Evolutionary conservation across 805 yeast species (phyloP).

Genomic region (Spencermartinsiella europaea): DNA sequence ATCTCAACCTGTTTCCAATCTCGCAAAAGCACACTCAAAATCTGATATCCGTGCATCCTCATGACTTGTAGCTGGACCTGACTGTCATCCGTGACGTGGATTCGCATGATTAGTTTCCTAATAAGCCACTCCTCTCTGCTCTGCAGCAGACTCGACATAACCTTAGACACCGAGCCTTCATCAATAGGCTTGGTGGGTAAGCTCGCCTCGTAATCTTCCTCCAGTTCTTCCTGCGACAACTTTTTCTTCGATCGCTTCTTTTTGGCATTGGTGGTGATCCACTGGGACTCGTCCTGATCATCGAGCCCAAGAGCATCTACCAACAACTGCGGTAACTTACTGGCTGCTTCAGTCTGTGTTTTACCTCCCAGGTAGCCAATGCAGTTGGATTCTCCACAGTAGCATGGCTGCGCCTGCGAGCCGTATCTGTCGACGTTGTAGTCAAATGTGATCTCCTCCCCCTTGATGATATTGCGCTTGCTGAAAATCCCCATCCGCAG

Average conservation of each 20-base stretch:
- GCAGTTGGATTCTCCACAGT: constrained; percentile 91
- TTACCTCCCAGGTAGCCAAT: constrained; percentile 93
- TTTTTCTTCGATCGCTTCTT: constrained; percentile 39
- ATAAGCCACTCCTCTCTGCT: constrained; percentile 63
- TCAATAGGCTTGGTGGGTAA: constrained; percentile 49
- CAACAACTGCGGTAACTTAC: constrained; percentile 72
- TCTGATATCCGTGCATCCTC: constrained; percentile 81
- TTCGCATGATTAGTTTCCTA: constrained; percentile 61
- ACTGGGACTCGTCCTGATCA: constrained; percentile 55
- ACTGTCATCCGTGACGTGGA: constrained; percentile 48
- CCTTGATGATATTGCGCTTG: constrained; percentile 58
- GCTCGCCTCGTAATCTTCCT: constrained; percentile 54
- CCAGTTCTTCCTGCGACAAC: constrained; percentile 34
- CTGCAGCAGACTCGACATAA: constrained; percentile 77
- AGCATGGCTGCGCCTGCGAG: constrained; percentile 88
- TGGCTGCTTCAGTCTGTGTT: constrained; percentile 90
- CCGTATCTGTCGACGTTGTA: constrained; percentile 97
- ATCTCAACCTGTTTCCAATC: constrained; percentile 36
- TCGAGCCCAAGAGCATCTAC: constrained; percentile 81
- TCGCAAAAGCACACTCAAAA: constrained; percentile 56
- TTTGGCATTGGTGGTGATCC: constrained; percentile 40
- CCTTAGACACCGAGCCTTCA: constrained; percentile 62
- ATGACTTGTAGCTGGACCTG: constrained; percentile 55
- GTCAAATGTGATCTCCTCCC: constrained; percentile 89
- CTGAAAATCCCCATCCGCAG: constrained; percentile 94